Conservation (phyloP, 352 stramenopile genomes). For the Globisporangium alternatum region DNA sequence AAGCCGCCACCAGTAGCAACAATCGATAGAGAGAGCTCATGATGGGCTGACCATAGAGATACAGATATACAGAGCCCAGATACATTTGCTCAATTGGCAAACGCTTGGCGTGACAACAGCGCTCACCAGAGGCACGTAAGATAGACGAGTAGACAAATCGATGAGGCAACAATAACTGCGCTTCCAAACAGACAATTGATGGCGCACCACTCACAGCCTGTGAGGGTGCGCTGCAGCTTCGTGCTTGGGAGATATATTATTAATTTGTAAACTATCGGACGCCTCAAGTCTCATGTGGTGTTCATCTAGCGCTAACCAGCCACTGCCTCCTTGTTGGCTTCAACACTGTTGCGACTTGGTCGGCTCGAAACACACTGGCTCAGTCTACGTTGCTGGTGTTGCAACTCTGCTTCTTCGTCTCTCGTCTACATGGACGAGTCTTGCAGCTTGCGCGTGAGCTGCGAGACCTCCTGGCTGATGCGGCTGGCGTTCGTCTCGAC, state of each 20-base stretch:
- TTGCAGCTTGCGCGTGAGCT: constrained; percentile 68
- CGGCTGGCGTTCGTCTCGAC: constrained; percentile 69
- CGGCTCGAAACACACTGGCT: not conserved
- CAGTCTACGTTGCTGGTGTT: not conserved
- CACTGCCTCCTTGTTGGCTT: not conserved
- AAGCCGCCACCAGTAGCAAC: not conserved
- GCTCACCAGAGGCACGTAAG: not conserved
- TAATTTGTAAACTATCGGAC: not conserved
- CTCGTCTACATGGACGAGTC: constrained; percentile 50
- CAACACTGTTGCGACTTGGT: not conserved
- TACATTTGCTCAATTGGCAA: too few relatives aligned
- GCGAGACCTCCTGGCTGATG: constrained; percentile 65
- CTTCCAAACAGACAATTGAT: not conserved
- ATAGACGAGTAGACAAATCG: too few relatives aligned
- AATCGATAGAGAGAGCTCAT: too few relatives aligned
- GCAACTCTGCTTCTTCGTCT: not conserved
- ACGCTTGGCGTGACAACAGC: not conserved
- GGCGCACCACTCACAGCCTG: too few relatives aligned
- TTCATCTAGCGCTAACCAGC: not conserved
- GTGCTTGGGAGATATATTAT: constrained; percentile 9
- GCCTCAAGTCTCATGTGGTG: not conserved
- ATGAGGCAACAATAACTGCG: too few relatives aligned
- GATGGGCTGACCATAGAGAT: not conserved
- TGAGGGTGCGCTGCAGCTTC: not conserved
- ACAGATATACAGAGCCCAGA: not conserved